Base-by-base conservation (phyloP, 306 rosid genomes). In the Sphenostylis stenocarpa region DNA sequence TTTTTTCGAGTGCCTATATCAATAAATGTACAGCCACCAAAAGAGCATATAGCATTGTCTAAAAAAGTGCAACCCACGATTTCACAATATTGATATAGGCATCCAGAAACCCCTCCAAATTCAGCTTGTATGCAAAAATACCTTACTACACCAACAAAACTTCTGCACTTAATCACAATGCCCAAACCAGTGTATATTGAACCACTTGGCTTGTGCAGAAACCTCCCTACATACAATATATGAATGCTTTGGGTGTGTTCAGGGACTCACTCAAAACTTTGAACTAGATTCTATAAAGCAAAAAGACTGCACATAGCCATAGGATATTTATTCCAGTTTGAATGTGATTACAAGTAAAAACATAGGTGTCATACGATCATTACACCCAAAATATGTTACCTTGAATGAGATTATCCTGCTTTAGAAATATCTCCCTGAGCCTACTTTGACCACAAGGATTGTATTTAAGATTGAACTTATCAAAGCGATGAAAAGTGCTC, bases 361-460 rank as follows among this genome's bases (percentile, higher is more conserved):
- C 34, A 36, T 12, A 52, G 51, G 57, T 31, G 53, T 44, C 21
- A 44, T 73, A 48, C 34, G 69, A 60, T 36, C 33, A 56, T 21
- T 43, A 43, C 34, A 73, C 20, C 79, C 12, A 52, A 55, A 55
- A 29, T 13, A 58, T 0, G 4, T 67, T 88, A 96, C 99, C 99
- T 93, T 96, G 99, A 69, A 96, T 96, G 74, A 96, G 96, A 87
- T 96, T 92, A 73, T 96, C 99, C 87, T 91, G 99, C 84, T 96
- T 96, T 36, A 96, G 91, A 83, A 93, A 96, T 80, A 96, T 96
- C 86, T 96, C 99, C 84, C 99, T 83, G 36, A 96, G 99, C 90
- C 99, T 91, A 91, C 99, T 96, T 87, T 96, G 99, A 80, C 98
- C 99, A 81, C 99, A 96, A 53, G 99, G 98, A 70, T 96, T 96